Evolutionary conservation across 768 basidiomycete genomes (phyloP), one percentile per base, ranked within the genome.

Genomic region (Termitomyces sp.): DNA sequence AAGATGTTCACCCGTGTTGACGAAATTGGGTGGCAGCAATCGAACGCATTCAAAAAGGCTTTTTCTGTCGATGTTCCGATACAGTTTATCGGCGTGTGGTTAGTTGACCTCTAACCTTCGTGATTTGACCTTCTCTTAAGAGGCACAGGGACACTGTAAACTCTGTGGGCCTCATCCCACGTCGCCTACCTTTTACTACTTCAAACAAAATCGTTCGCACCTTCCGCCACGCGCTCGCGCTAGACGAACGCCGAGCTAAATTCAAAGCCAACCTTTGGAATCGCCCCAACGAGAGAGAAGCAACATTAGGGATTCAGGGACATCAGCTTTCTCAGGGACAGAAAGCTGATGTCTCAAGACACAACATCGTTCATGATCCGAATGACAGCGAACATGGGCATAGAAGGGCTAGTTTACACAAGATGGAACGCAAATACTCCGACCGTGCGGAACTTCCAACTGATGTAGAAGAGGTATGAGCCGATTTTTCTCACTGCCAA

Each of bases 141-240:
- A 36, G 6, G 34, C 11, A 2, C 48, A 82, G 81, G 80, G 83
- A 85, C 61, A 84, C 82, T 12, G 83, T 85, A 33, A 74, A 72
- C 50, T 81, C 81, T 0, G 82, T 83, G 54, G 83, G 84, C 0
- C 66, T 83, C 3, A 66, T 83, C 34, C 73, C 80, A 1, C 70
- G 76, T 13, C 70, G 70, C 1, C 74, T 84, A 0, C 83, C 82
- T 1, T 84, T 84, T 63, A 77, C 78, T 0, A 73, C 74, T 0
- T 78, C 78, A 18, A 80, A 82, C 61, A 76, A 75, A 5, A 73
- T 73, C 47, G 76, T 84, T 41, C 70, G 70, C 5, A 72, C 75
- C 22, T 81, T 84, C 65, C 75, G 84, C 2, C 84, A 86, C 27
- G 83, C 83, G 0, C 63, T 85, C 11, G 69, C 83, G 12, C 75